Evolutionary conservation across 129 eudicot genomes (phyloP).

Genomic region (Chrysanthemum seticuspe): DNA sequence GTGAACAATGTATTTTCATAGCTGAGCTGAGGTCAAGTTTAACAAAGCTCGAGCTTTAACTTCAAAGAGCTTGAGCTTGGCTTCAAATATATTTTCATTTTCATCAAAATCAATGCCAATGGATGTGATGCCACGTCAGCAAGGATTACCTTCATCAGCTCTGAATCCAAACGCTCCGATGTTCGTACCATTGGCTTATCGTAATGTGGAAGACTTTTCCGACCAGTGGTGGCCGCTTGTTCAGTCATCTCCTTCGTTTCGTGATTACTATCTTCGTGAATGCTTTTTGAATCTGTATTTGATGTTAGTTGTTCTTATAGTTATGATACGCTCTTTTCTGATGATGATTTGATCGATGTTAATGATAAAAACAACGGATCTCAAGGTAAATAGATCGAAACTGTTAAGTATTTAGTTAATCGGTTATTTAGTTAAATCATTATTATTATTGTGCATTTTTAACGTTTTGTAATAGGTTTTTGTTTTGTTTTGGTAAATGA

Average conservation of each 20-base stretch:
- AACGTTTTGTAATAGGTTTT: background rate
- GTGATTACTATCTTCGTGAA: slow-evolving; percentile 87
- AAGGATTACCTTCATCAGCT: slow-evolving; percentile 38
- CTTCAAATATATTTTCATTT: too few species aligned
- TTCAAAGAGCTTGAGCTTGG: too few species aligned
- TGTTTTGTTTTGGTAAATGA: slow-evolving; percentile 25
- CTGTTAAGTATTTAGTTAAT: background rate
- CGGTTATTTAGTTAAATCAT: background rate
- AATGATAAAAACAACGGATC: slow-evolving; percentile 14
- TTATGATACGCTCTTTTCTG: slow-evolving; percentile 33
- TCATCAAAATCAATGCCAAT: slow-evolving; percentile 29
- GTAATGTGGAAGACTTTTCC: slow-evolving; percentile 84
- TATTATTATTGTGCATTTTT: background rate
- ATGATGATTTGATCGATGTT: slow-evolving; percentile 23
- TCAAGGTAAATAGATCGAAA: slow-evolving; percentile 37
- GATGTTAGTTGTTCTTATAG: slow-evolving; percentile 28
- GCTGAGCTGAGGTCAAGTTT: too few species aligned
- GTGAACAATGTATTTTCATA: too few species aligned
- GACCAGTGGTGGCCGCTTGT: slow-evolving; percentile 95
- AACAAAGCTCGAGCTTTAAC: too few species aligned
- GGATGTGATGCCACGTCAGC: slow-evolving; percentile 36
- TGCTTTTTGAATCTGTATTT: slow-evolving; percentile 58
- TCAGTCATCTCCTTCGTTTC: slow-evolving; percentile 80
- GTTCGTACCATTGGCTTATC: slow-evolving; percentile 72
- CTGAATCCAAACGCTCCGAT: slow-evolving; percentile 92